Base-by-base conservation (phyloP, 2,329 filamentous ascomycete species). In the Botrytis paeoniae region DNA sequence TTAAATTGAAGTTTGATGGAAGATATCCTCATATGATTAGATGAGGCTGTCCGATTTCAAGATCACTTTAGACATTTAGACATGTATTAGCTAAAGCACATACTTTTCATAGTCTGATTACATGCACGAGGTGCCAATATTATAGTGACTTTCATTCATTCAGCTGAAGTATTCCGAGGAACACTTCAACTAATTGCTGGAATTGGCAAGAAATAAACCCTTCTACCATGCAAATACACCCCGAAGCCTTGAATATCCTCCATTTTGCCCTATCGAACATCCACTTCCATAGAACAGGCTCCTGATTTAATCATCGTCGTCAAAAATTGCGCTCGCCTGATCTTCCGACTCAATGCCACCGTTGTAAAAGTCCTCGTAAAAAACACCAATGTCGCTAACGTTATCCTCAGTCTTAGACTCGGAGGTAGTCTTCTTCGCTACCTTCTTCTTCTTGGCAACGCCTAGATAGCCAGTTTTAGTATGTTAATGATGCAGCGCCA, bases 351-450 rank as follows among this genome's bases (percentile, higher is more conserved):
- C n/a, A 32, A 29, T 18, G 6, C 14, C 7, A 57, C 1, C n/a
- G 14, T 9, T 0, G 7, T 0, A 2, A 29, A 0, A 54, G 14
- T 18, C 14, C 1, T 57, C 51, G 1, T 5, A 4, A 57, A 29
- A 29, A 29, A 1, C 14, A 7, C 1, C 48, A 6, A 18, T 8
- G 14, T 18, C 51, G 51, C n/a, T 29, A 18, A 29, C 3, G 3
- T 32, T 18, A 35, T 62, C 25, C 25, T n/a, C 25, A 14, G 3
- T 14, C 32, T 62, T 3, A 62, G 14, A 1, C 7, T 62, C 37
- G 14, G 14, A 4, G 16, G 22, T 4, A 18, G 14, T n/a, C 12
- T 62, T 41, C 25, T 41, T 41, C 4, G 3, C 14, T 25, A 37
- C 22, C 22, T 66, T 66, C 4, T 66, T 51, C 45, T 66, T 66